Evolutionary conservation across 2,329 filamentous ascomycete genomes (phyloP).

Genomic region (Pseudogymnoascus sp.): DNA sequence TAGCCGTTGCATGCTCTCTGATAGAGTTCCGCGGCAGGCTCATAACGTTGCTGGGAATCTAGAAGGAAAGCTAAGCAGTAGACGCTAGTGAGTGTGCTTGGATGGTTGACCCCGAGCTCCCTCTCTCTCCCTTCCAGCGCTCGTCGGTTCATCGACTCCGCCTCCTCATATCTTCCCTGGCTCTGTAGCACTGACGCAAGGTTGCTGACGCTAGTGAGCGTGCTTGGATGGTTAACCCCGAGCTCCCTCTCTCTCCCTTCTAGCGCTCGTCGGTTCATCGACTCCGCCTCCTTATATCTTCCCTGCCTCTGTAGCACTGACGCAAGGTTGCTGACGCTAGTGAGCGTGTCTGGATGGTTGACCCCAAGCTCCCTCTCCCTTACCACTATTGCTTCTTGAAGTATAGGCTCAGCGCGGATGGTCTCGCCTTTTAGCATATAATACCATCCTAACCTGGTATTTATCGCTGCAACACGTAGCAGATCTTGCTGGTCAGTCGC

Average conservation of each 20-base stretch:
- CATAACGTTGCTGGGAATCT: no score
- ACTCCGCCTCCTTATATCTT: neutral
- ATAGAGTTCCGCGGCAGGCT: no score
- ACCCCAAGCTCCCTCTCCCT: neutral
- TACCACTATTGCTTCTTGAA: neutral
- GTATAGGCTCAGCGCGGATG: neutral
- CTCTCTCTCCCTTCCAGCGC: neutral
- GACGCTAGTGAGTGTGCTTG: neutral
- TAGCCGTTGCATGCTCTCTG: no score
- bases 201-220: neutral
- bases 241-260: conserved; percentile 3
- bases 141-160: neutral
- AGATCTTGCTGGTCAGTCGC: neutral
- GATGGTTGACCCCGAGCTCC: neutral
- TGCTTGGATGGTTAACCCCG: neutral
- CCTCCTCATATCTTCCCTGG: conserved; percentile 9
- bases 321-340: neutral
- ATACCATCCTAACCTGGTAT: neutral
- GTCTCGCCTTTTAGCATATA: neutral
- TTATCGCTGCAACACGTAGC: neutral
- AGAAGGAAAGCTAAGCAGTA: no score
- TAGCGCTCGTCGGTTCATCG: neutral
- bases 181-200: neutral
- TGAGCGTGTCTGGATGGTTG: neutral
- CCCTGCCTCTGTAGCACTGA: neutral